These are phyloP conservation scores for Cercospora beticola DNA, from an alignment of 2,329 filamentous ascomycete species.

Conservation along the genomic window DNA sequence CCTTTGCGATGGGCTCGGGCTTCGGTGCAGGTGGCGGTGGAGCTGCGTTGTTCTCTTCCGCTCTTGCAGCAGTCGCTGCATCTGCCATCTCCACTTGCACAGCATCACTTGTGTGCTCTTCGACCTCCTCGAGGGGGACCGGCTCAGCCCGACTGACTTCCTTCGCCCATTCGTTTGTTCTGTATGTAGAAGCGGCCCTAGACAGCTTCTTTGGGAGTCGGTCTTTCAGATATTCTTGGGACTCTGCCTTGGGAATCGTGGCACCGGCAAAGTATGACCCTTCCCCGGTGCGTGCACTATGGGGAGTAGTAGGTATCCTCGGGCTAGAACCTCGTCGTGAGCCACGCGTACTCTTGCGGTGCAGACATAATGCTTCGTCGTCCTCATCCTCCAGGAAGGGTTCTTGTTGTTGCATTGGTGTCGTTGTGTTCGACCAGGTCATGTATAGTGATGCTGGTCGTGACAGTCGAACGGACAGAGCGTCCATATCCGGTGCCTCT, in stretches of 20 bases:
- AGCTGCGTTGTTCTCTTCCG: constrained; percentile 28
- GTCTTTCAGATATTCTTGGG: constrained; percentile 49
- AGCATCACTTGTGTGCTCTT: constrained; percentile 42
- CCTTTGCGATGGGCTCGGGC: constrained; percentile 5
- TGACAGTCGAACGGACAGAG: constrained; percentile 21
- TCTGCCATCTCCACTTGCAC: constrained; percentile 40
- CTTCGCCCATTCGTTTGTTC: constrained; percentile 96
- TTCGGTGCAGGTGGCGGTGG: constrained; percentile 14
- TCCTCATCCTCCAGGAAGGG: constrained; percentile 24
- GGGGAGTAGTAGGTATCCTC: constrained; percentile 10
- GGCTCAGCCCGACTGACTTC: constrained; percentile 77
- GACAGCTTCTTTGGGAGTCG: constrained; percentile 70
- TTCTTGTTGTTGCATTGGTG: constrained; percentile 9
- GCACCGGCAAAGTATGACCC: constrained; percentile 6
- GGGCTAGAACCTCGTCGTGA: constrained; percentile 1
- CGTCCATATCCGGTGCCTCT: constrained; percentile 26
- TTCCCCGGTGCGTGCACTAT: constrained; percentile 6
- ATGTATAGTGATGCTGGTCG: constrained; percentile 20
- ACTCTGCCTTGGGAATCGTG: not conserved
- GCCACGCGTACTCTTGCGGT: constrained; percentile 12
- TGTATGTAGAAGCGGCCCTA: constrained; percentile 74
- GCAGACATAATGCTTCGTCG: constrained; percentile 22
- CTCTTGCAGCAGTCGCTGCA: constrained; percentile 50
- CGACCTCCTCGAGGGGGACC: constrained; percentile 41
- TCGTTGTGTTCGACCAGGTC: constrained; percentile 6